Base-by-base conservation (phyloP, 345 rosid genomes). In the Sisymbrium altissimum region DNA sequence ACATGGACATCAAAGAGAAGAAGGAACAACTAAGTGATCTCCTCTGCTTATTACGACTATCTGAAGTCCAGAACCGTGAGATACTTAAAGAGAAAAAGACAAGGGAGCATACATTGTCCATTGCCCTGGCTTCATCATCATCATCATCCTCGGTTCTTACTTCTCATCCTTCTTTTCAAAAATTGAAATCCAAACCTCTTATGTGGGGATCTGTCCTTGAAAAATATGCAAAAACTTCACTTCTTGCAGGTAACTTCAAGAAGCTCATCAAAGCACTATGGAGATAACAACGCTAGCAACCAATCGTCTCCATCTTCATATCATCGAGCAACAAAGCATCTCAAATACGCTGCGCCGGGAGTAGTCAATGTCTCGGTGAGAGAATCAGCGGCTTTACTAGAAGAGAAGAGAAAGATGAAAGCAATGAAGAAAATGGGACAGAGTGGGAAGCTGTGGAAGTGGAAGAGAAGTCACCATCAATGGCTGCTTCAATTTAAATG, bases 381-480 rank as follows among this genome's bases (percentile, higher is more conserved):
- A 77, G 87, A 86, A 63, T 74, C 90, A 55, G 83, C 80, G 48
- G 84, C 86, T 48, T 82, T 88, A 53, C 53, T 82, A 41, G 87
- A 88, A 68, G 86, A 78, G 75, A 81, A 77, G 52, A 71, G 86
- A 71, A 88, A 82, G 86, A 90, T 85, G 79, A 77, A 54, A 57
- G 74, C 88, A 57, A 83, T 77, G 84, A 83, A 82, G 75, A 88
- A 76, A 71, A 68, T 78, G 72, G 85, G 87, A 60, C 87, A 90
- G 70, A 70, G 79, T 56, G 90, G 92, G 62, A 90, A 82, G 80
- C 86, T 90, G 12, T 90, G 97, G 97, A 86, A 90, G 73, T 90
- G 93, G 93, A 90, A 90, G 77, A 85, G 96, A 73, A 88, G 96
- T 67, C 96, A 90, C 73, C 91, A 86, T 72, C 93, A 88, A 72